A percentile compares a stretch with the other conserved stretches of the same genome.
Evolutionary conservation across 805 yeast species (phyloP).

Genomic region (Candida parachauliodes): DNA sequence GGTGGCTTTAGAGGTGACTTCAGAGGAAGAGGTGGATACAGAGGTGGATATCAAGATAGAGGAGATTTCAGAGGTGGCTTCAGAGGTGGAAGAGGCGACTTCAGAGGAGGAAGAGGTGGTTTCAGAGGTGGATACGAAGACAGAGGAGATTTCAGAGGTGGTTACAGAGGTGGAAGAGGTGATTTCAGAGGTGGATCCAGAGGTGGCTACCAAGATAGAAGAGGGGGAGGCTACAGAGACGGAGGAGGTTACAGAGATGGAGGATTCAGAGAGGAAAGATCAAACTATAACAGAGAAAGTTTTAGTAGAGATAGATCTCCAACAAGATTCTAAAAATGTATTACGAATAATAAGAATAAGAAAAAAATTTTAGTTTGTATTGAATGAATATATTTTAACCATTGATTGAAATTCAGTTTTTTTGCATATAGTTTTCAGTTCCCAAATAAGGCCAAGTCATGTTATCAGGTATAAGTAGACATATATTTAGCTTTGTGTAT

Average conservation of each 20-base stretch:
- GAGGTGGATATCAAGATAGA: conserved; percentile 31
- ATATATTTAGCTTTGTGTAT: too few species aligned
- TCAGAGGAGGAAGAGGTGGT: conserved; percentile 45
- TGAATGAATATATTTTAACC: conserved; percentile 5
- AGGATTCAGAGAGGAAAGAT: conserved; percentile 22
- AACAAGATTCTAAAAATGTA: conserved; percentile 52
- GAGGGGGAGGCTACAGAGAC: conserved; percentile 31
- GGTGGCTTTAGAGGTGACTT: conserved; percentile 40
- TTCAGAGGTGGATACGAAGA: conserved; percentile 32
- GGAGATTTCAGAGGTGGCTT: conserved; percentile 43
- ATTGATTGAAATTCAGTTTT: too few species aligned
- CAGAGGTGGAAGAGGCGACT: conserved; percentile 36
- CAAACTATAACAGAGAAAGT: conserved; percentile 18
- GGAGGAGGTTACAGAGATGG: conserved; percentile 31
- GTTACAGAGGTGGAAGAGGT: conserved; percentile 42
- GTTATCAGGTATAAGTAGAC: too few species aligned
- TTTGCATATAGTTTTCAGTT: too few species aligned
- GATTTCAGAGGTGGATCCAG: conserved; percentile 32
- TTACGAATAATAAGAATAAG: neutral
- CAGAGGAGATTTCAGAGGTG: conserved; percentile 34
- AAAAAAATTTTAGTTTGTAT: conserved; percentile 3
- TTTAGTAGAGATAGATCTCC: conserved; percentile 63
- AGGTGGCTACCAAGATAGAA: conserved; percentile 39
- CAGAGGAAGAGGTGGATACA: conserved; percentile 32
- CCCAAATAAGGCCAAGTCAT: too few species aligned